Evolutionary conservation across 768 basidiomycete species (phyloP), one percentile per base, ranked within the genome.

Genomic region (Amanita fuliginea): DNA sequence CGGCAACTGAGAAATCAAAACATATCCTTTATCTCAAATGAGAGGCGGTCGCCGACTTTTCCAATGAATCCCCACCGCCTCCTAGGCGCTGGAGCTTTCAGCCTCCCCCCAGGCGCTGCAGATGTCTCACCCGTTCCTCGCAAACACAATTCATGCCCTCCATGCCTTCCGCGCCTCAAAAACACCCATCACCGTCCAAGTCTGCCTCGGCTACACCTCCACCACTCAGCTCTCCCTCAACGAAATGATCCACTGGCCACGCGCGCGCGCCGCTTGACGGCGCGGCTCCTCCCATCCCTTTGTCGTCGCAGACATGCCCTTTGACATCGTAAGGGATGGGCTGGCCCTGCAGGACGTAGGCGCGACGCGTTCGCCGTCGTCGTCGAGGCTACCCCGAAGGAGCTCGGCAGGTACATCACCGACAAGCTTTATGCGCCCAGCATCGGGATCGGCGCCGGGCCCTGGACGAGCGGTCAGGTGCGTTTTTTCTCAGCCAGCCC

Each of bases 191-290:
- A 77, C 92, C 11, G 83, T 94, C 74, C 96, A 98, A 68, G 95
- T 97, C 39, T 91, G 91, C 56, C 77, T 96, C 54, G 95, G 95
- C 1, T 86, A 93, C 66, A 60, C 74, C 16, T 83, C 83, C 16
- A 98, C 95, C 3, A 96, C 86, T 32, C 75, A 78, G 47, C 80
- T 99, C 59, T 88, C 90, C 11, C 72, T 97, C 58, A 76, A 83
- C 57, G 90, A 94, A 62, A 90, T 98, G 85, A 79, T 97, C 51
- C 92, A 97, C 63, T n/a, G n/a, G n/a, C n/a, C n/a, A n/a, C 95
- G 97, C 64, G 75, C 82, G 43, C 78, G 79, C 36, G 89, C 93
- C 35, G 94, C n/a, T 93, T 48, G 74, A 86, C n/a, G n/a, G 9
- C 79, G 91, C 33, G 95, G 89, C 10, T 80, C 81, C 16, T 79